Base-by-base conservation (phyloP, 192 early-diverging fungal species). In the Podila horticola region DNA sequence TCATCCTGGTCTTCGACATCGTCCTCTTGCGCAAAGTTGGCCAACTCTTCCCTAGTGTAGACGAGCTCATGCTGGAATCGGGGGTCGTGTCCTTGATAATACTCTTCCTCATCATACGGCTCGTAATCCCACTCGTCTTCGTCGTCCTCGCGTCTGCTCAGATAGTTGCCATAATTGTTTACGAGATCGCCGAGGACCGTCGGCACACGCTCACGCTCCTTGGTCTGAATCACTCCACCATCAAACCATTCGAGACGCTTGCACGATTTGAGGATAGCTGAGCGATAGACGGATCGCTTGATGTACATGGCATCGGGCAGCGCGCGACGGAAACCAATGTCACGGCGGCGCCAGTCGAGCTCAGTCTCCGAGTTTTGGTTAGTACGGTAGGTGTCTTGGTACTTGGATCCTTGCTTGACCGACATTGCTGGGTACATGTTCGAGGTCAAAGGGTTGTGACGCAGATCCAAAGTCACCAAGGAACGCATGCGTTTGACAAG, bases 361-460 rank as follows among this genome's bases (percentile, higher is more conserved):
- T 81, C 77, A 0, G 77, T 73, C 57, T 73, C 71, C 4, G 66
- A 69, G 49, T 69, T 73, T 33, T 81, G 77, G 67, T 73, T 81
- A 38, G 71, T 69, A 24, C 77, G 59, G 62, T 81, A 81, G 0
- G 77, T 73, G 38, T 81, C 77, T 66, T 81, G 77, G 57, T 81
- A 81, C 52, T 73, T 72, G 41, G 77, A 81, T 1, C 77, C 77
- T 30, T 81, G 71, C 12, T 71, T 64, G 71, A 81, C 62, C 31
- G 77, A 81, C 77, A 81, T 81, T n/a, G 71, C 77, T 31, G 77
- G 77, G 58, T 81, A 81, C 77, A 81, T 81, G 36, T 81, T 81
- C 22, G 77, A 81, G 2, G 77, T 81, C 52, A 81, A 48, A 3
- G 71, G 77, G 34, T 81, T 81, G 34, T 81, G 77, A 65, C 75